A percentile compares a stretch with the other conserved stretches of the same genome.
phyloP scores from a whole-genome alignment of 345 rosid species.

The Citrus hindsii region DNA sequence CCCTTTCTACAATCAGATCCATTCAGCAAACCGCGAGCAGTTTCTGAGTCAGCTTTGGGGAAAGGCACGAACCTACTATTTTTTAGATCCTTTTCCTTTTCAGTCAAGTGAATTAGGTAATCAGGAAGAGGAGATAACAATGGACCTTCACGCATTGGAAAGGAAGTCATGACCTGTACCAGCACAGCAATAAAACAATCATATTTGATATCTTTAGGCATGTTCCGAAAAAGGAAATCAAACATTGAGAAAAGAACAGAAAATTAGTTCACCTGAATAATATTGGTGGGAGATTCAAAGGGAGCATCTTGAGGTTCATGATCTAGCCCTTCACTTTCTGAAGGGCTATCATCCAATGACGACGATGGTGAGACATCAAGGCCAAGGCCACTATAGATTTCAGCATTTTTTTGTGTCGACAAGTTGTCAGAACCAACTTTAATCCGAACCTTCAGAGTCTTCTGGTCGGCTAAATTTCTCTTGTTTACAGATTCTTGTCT shows the following conservation, averaged over 20 bases:
- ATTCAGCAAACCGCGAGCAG: constrained; percentile 19
- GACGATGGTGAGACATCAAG: constrained; percentile 76
- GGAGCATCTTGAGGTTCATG: constrained; percentile 40
- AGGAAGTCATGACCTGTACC: constrained; percentile 78
- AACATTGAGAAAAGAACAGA: constrained; percentile 21
- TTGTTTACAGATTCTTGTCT: constrained; percentile 33
- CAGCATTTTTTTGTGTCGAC: constrained; percentile 60
- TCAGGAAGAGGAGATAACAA: constrained; percentile 85
- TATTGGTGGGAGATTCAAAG: constrained; percentile 61
- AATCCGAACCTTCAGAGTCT: constrained; percentile 65
- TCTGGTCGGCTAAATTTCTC: constrained; percentile 53
- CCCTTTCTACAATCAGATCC: constrained; percentile 40
- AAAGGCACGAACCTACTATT: constrained; percentile 31
- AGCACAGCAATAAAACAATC: constrained; percentile 27
- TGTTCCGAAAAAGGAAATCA: constrained; percentile 4
- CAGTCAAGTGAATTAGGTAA: constrained; percentile 46
- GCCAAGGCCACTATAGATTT: constrained; percentile 64
- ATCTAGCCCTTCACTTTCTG: constrained; percentile 64
- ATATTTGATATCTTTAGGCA: constrained; percentile 18
- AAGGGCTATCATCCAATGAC: constrained; percentile 63
- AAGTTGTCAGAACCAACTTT: constrained; percentile 81
- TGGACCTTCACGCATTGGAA: constrained; percentile 42
- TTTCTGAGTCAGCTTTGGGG: constrained; percentile 24
- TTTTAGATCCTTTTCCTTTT: constrained; percentile 36
- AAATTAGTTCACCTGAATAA: constrained; percentile 55